Base-by-base conservation (phyloP, 331 rosid genomes). In the Ulmus americana region DNA sequence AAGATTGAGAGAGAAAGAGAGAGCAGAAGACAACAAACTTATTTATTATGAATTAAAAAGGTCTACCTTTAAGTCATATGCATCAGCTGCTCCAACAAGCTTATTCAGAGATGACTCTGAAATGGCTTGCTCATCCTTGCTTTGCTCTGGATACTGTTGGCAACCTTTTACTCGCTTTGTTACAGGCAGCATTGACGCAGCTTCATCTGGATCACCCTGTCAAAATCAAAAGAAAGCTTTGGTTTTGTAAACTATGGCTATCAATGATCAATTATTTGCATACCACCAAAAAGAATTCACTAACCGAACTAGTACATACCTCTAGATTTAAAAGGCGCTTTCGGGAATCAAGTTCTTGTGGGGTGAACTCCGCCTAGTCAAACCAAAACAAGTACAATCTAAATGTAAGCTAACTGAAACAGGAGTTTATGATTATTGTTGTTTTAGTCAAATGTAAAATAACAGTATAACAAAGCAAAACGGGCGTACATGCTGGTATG, bases 341-440 rank as follows among this genome's bases (percentile, higher is more conserved):
- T 51, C 88, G 69, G 50, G 96, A 78, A 79, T 83, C 82, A 78
- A 91, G 83, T 49, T 91, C 95, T 50, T 82, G 87, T 2, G 96
- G 95, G 52, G 91, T 82, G 58, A 88, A 91, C 45, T 82, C 87
- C 56, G 97, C 97, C 97, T 88, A 85, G 65, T 51, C 16, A 45
- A 48, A 72, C 15, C 70, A 41, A 71, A 59, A 74, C 1, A 48
- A 64, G 12, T 1, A 20, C 20, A 51, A 15, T 38, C 7, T 66
- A 12, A 50, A 18, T 6, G 22, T n/a, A 52, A 51, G n/a, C 5
- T 3, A 35, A 66, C 4, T 44, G 18, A 49, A 35, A 50, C 22
- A 7, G 52, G 7, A 71, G 60, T 13, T 39, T 64, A 18, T 12
- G 7, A 18, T 8, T 38, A 14, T 4, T 15, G 45, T 45, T 39